These are phyloP conservation scores for Begonia peltatifolia DNA, from an alignment of 306 rosid genomes.

Conservation along the genomic window DNA sequence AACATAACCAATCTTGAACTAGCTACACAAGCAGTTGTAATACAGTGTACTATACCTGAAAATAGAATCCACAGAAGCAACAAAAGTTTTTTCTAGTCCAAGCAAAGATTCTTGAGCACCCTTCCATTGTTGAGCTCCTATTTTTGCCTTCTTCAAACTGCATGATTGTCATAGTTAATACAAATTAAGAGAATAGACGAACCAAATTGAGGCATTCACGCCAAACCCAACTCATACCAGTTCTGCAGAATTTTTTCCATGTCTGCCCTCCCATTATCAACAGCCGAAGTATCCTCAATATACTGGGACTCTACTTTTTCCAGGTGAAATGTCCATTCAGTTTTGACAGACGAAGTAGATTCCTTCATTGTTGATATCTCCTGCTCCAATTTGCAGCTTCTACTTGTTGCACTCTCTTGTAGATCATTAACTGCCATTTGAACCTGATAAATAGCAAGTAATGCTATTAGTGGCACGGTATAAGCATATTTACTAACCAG, in stretches of 20 bases:
- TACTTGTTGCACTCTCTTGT: constrained; percentile 79
- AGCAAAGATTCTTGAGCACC: constrained; percentile 88
- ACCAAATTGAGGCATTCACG: too few species aligned
- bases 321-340: constrained; percentile 79
- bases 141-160: constrained; percentile 77
- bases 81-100: constrained; percentile 58
- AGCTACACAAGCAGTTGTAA: too few species aligned
- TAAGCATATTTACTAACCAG: too few species aligned
- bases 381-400: constrained; percentile 58
- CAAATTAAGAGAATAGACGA: too few species aligned
- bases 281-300: constrained; percentile 65
- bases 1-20: too few species aligned
- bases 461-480: too few species aligned
- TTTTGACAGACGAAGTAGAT: constrained; percentile 65
- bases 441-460: constrained; percentile 32
- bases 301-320: constrained; percentile 73
- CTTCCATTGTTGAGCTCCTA: constrained; percentile 89
- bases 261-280: constrained; percentile 75
- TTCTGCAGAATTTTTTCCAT: constrained; percentile 72
- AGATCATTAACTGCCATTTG: constrained; percentile 82
- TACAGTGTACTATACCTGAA: constrained; percentile 34
- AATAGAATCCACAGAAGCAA: constrained; percentile 66
- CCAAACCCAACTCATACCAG: constrained; percentile 34
- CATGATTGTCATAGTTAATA: constrained; percentile 1
- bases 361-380: constrained; percentile 87